Evolutionary conservation across 805 yeast genomes (phyloP).

Genomic region (Metschnikowia borealis): DNA sequence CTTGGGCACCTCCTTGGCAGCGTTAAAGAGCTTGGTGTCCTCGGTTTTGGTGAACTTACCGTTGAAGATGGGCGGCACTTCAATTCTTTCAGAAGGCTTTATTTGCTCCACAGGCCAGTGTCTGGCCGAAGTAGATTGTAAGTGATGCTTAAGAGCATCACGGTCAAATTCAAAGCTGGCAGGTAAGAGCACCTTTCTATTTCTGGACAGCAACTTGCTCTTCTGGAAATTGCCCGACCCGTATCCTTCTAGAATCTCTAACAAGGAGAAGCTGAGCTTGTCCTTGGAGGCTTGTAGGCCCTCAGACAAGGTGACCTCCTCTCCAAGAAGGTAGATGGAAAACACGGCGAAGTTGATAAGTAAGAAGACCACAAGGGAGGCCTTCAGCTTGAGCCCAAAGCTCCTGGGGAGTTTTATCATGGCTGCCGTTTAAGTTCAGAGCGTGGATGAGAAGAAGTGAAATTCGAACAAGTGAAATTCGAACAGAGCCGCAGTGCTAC

Average conservation of each 20-base stretch:
- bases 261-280: background rate
- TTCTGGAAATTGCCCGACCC: background rate
- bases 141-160: constrained; percentile 1
- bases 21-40: background rate
- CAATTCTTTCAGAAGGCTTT: background rate
- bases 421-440: background rate
- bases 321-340: background rate
- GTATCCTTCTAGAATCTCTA: background rate
- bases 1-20: background rate
- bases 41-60: constrained; percentile 1
- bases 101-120: constrained; percentile 4
- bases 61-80: constrained; percentile 4
- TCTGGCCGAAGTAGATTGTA: constrained; percentile 7
- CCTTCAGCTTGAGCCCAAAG: background rate
- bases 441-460: background rate
- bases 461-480: background rate
- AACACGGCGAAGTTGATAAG: background rate
- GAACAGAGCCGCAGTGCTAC: too few species aligned
- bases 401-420: constrained; percentile 1
- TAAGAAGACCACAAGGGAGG: background rate
- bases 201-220: background rate
- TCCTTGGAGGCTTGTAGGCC: background rate
- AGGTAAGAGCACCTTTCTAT: constrained; percentile 9
- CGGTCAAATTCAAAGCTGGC: constrained; percentile 6
- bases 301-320: background rate